A percentile compares a stretch with the other conserved stretches of the same genome.
Evolutionary conservation across 179 eudicot species (phyloP).

Genomic region (Actinidia chinensis): DNA sequence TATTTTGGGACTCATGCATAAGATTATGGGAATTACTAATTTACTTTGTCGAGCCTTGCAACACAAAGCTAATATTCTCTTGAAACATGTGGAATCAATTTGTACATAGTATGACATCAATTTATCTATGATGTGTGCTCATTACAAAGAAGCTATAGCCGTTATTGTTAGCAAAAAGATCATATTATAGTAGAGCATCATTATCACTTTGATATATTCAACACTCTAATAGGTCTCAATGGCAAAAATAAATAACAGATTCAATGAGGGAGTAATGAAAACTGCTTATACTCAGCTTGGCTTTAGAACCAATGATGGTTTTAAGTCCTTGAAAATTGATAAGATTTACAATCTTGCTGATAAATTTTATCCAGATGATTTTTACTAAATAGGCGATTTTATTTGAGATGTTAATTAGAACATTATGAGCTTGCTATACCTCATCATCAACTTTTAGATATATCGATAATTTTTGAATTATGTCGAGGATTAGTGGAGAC

Average conservation of each 20-base stretch:
- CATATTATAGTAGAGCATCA: too few species aligned
- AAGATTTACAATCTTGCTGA: background rate
- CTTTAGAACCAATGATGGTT: background rate
- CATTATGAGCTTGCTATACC: background rate
- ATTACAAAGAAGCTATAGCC: background rate
- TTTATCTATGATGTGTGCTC: background rate
- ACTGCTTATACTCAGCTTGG: background rate
- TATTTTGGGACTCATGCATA: background rate
- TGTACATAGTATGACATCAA: too few species aligned
- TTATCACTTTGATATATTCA: too few species aligned
- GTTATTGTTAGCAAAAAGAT: too few species aligned
- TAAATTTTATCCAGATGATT: background rate
- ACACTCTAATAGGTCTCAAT: too few species aligned
- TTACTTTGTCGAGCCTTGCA: background rate
- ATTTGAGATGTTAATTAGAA: background rate
- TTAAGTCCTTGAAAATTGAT: too few species aligned
- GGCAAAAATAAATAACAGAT: too few species aligned
- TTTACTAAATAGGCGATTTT: background rate
- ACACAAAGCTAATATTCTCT: background rate
- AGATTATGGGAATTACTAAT: background rate
- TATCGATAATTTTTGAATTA: background rate
- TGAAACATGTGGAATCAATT: background rate
- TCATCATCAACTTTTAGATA: background rate
- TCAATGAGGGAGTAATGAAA: too few species aligned
- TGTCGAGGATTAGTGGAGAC: background rate